phyloP scores from a whole-genome alignment of 2,329 filamentous ascomycete species.

The Ceratocystis lukuohia region DNA sequence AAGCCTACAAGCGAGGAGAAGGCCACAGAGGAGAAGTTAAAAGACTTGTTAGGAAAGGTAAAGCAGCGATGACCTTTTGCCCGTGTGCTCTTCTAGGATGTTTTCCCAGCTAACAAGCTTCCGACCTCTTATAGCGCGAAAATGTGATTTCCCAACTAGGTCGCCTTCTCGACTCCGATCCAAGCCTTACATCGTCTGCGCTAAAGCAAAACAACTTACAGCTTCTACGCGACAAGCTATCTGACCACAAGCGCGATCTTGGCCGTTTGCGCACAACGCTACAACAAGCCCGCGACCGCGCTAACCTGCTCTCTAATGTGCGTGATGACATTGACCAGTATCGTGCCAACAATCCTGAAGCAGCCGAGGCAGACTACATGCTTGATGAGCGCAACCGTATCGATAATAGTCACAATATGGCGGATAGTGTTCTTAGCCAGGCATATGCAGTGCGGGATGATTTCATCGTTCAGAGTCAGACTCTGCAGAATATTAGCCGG shows the following conservation, averaged over 20 bases:
- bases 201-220: constrained; percentile 95
- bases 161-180: constrained; percentile 86
- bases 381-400: constrained; percentile 73
- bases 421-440: constrained; percentile 82
- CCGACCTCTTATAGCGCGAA: constrained; percentile 51
- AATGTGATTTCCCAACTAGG: constrained; percentile 66
- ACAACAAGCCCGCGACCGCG: constrained; percentile 65
- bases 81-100: neutral
- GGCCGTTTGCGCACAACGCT: constrained; percentile 60
- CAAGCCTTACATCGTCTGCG: constrained; percentile 71
- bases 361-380: constrained; percentile 93
- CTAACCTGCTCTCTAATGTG: constrained; percentile 81
- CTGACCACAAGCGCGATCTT: constrained; percentile 75
- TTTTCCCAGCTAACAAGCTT: constrained; percentile 17
- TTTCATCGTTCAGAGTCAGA: constrained; percentile 78
- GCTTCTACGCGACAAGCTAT: constrained; percentile 78
- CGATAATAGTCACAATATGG: constrained; percentile 79
- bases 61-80: constrained; percentile 11
- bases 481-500: constrained; percentile 73
- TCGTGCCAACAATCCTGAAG: constrained; percentile 64
- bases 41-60: constrained; percentile 75
- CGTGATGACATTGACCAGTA: constrained; percentile 86
- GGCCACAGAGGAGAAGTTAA: constrained; percentile 64
- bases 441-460: constrained; percentile 93
- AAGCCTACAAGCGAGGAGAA: constrained; percentile 79